Base-by-base conservation (phyloP, 306 rosid genomes). In the Phaseolus lunatus region DNA sequence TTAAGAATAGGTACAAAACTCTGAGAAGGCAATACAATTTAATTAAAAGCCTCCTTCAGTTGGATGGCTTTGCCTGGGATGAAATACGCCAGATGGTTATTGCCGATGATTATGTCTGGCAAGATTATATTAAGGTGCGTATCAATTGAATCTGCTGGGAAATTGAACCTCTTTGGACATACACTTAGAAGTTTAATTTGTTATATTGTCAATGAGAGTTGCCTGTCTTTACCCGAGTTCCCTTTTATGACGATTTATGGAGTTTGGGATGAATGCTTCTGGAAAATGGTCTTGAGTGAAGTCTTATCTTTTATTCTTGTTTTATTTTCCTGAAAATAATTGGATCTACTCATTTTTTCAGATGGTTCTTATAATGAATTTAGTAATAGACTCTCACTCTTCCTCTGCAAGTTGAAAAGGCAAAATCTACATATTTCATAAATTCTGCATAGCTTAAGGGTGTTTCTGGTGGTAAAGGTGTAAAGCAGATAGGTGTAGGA, bases 41-140 rank as follows among this genome's bases (percentile, higher is more conserved):
- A 9, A 79, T 92, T 61, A 88, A 76, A 80, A 85, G 58, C 75
- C 90, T 92, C 31, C 89, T 92, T 72, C 81, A 76, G 69, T 41
- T 84, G 85, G 97, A 92, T 66, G 97, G 95, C 66, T 92, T 92
- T 84, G 76, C 59, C 77, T 90, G 97, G 97, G 97, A 92, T 77
- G 95, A 92, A 43, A 49, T 83, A 14, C 90, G 91, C 48, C 93
- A 88, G 73, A 90, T 92, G 95, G 90, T 92, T 80, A 85, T 83
- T 27, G 95, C 97, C 15, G 89, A 87, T 61, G 97, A 92, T 68
- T 80, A 57, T 68, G 86, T 90, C 49, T 92, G 97, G 97, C 95
- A 92, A 81, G 93, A 88, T 83, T 84, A 86, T 74, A 85, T 88
- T 77, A 88, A 90, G 91, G 95, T 92, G 80, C 23, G 73, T 49